These are phyloP conservation scores for Boletellus ananiceps DNA, from an alignment of 768 basidiomycete genomes.

Conservation along the genomic window DNA sequence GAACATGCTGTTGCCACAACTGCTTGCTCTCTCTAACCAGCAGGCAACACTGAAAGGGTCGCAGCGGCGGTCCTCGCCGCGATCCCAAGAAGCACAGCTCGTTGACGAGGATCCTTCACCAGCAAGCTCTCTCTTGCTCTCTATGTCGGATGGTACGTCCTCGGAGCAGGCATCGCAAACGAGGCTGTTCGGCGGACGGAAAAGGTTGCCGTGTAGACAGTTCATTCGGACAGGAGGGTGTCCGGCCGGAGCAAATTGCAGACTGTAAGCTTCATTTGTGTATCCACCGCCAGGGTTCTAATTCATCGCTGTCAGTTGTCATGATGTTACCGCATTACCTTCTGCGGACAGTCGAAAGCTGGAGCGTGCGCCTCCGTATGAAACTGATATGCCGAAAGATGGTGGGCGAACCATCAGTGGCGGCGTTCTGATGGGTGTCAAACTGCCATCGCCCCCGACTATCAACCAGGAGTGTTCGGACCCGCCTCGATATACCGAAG, in stretches of 20 bases:
- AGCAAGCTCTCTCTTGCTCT: conserved; percentile 20
- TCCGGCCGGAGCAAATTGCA: conserved; percentile 38
- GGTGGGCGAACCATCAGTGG: conserved; percentile 23
- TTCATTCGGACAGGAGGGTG: conserved; percentile 41
- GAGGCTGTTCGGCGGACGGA: conserved; percentile 9
- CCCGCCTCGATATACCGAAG: conserved; percentile 32
- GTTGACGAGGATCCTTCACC: conserved; percentile 21
- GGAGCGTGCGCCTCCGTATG: conserved; percentile 4
- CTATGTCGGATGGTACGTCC: conserved; percentile 18
- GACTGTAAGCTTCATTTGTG: conserved; percentile 33
- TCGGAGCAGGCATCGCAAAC: conserved; percentile 5
- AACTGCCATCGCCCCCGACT: conserved; percentile 11
- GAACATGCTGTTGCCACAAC: conserved; percentile 17
- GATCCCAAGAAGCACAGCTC: conserved; percentile 5
- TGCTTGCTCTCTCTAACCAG: conserved; percentile 9
- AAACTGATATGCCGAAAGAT: conserved; percentile 3
- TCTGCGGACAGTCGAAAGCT: conserved; percentile 7
- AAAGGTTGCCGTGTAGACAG: conserved; percentile 39
- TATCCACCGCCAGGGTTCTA: background rate
- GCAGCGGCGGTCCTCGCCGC: conserved; percentile 2
- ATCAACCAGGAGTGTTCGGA: background rate
- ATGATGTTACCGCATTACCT: conserved; percentile 24
- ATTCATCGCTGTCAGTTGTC: conserved; percentile 12
- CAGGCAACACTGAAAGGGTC: conserved; percentile 1
- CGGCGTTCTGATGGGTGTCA: conserved; percentile 20